Evolutionary conservation across 805 yeast species (phyloP).

Genomic region (Wickerhamomyces strasburgensis): DNA sequence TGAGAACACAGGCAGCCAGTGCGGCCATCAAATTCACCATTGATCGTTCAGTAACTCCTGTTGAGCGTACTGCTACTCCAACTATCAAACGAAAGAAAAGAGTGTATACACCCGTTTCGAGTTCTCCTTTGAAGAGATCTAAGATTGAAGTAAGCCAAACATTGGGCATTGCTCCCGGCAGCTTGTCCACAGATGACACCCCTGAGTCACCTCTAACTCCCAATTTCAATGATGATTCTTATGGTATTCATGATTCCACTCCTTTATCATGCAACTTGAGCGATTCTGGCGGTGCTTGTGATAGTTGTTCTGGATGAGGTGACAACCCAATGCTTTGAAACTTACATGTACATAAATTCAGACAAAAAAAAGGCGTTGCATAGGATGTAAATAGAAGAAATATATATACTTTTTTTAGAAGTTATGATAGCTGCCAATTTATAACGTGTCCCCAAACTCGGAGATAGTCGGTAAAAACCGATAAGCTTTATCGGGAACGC

Average conservation of each 20-base stretch:
- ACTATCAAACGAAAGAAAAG: conserved; percentile 5
- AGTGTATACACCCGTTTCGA: conserved; percentile 5
- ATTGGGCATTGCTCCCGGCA: no score
- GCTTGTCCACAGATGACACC: no score
- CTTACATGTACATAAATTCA: no score
- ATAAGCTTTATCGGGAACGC: no score
- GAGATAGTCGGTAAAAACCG: no score
- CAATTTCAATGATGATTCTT: neutral
- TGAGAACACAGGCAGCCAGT: conserved; percentile 96
- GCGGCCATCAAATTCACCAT: conserved; percentile 92
- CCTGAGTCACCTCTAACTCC: no score
- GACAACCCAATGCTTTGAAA: no score
- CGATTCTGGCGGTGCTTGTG: conserved; percentile 4
- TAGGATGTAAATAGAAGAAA: no score
- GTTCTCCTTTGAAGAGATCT: conserved; percentile 3
- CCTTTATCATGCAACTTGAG: conserved; percentile 3
- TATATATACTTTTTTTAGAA: no score
- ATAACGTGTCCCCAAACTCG: no score
- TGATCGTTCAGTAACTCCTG: conserved; percentile 40
- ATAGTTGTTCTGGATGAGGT: conserved; percentile 10
- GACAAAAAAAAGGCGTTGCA: no score
- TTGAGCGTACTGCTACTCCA: conserved; percentile 1
- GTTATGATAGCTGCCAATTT: no score
- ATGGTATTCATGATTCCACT: conserved; percentile 1
- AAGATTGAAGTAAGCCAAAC: conserved; percentile 2